A percentile compares a stretch with the other conserved stretches of the same genome.
Conservation (phyloP, 805 yeast species). For the Saccharomycopsis fermentans region DNA sequence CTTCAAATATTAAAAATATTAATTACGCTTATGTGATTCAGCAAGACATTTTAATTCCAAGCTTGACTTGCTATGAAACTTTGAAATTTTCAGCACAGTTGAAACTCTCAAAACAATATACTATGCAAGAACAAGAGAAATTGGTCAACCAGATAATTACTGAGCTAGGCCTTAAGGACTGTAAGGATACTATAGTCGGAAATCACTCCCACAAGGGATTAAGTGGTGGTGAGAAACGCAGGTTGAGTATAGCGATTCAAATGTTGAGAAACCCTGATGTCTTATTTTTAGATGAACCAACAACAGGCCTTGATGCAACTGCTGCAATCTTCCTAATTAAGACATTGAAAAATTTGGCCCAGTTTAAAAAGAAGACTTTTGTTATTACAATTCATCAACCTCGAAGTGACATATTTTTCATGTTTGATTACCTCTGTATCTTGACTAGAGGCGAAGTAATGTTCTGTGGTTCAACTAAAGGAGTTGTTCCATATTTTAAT, state of each 20-base stretch:
- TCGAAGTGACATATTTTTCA: slow-evolving; percentile 58
- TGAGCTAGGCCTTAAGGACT: slow-evolving; percentile 56
- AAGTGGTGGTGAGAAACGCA: slow-evolving; percentile 78
- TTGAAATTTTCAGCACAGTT: slow-evolving; percentile 61
- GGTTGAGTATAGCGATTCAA: slow-evolving; percentile 75
- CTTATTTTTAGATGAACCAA: slow-evolving; percentile 76
- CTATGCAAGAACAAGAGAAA: slow-evolving; percentile 32
- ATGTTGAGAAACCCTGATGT: slow-evolving; percentile 66
- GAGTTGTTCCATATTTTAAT: slow-evolving; percentile 40
- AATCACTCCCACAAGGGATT: slow-evolving; percentile 42
- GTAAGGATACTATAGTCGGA: slow-evolving; percentile 51
- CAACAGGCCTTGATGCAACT: slow-evolving; percentile 77
- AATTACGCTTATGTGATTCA: slow-evolving; percentile 62
- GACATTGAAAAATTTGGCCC: slow-evolving; percentile 49
- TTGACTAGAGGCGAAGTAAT: slow-evolving; percentile 54
- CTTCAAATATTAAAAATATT: slow-evolving; percentile 21
- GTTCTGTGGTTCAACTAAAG: slow-evolving; percentile 37
- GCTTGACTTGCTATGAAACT: slow-evolving; percentile 64
- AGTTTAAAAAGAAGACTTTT: slow-evolving; percentile 53
- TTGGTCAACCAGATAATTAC: slow-evolving; percentile 51
- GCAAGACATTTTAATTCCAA: slow-evolving; percentile 62
- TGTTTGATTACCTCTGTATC: slow-evolving; percentile 60
- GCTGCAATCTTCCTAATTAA: slow-evolving; percentile 58
- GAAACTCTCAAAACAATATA: slow-evolving; percentile 41
- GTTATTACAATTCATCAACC: slow-evolving; percentile 80